Percentiles rank a stretch among this genome's conserved stretches.
These are phyloP conservation scores for Rhizopus sp. DNA, from an alignment of 371 early-diverging fungal species.

Conservation along the genomic window DNA sequence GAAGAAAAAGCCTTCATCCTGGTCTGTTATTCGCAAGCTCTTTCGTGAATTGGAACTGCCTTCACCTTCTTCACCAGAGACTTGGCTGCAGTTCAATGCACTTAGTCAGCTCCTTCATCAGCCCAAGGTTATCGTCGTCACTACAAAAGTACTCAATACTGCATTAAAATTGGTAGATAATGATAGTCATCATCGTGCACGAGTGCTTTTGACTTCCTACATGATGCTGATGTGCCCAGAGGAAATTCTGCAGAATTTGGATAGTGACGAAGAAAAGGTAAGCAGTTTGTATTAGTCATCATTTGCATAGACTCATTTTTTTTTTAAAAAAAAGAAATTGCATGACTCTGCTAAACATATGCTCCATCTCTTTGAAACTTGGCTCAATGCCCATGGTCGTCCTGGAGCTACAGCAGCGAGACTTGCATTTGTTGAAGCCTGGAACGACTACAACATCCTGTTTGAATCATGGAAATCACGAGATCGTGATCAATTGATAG, in stretches of 20 bases:
- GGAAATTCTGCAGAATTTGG: conserved; percentile 55
- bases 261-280: conserved; percentile 61
- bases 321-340: conserved; percentile 32
- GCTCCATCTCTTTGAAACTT: conserved; percentile 57
- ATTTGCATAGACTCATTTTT: conserved; percentile 3
- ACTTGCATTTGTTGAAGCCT: conserved; percentile 46
- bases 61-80: conserved; percentile 20
- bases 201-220: conserved; percentile 68
- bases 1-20: conserved; percentile 20
- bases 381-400: conserved; percentile 42
- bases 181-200: conserved; percentile 47
- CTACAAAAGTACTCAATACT: conserved; percentile 32
- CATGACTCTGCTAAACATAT: conserved; percentile 46
- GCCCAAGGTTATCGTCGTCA: conserved; percentile 34
- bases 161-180: conserved; percentile 31
- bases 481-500: conserved; percentile 63
- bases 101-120: conserved; percentile 33
- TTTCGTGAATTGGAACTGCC: conserved; percentile 35
- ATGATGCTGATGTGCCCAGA: conserved; percentile 67
- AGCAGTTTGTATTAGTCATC: conserved; percentile 1
- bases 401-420: conserved; percentile 33
- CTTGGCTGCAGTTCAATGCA: conserved; percentile 35
- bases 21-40: conserved; percentile 18
- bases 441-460: conserved; percentile 57
- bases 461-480: conserved; percentile 75